Conservation (phyloP, 2,329 filamentous ascomycete species). For the Beauveria sp. region DNA sequence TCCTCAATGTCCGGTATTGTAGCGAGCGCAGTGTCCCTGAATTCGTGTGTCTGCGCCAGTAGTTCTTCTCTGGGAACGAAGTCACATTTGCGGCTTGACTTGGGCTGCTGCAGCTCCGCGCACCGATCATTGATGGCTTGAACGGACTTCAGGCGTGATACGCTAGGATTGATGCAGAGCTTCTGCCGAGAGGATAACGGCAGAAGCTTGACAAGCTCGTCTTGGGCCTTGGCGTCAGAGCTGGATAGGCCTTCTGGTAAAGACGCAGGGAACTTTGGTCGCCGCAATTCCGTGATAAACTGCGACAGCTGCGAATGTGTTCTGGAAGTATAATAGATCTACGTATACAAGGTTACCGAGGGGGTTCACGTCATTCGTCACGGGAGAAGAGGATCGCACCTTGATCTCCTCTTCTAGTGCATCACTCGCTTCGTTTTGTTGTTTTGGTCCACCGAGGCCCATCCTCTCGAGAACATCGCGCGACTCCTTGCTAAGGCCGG, state of each 20-base stretch:
- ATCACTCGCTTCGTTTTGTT: conserved; percentile 32
- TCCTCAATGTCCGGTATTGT: conserved; percentile 92
- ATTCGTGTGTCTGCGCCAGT: conserved; percentile 63
- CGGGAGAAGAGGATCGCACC: conserved; percentile 28
- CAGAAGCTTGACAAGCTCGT: conserved; percentile 61
- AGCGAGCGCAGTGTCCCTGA: conserved; percentile 77
- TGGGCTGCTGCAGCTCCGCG: conserved; percentile 76
- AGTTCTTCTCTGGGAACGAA: conserved; percentile 76
- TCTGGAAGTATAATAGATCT: conserved; percentile 85
- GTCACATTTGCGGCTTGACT: conserved; percentile 53
- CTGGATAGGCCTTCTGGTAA: conserved; percentile 39
- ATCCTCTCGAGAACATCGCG: conserved; percentile 64
- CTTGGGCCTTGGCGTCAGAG: conserved; percentile 19
- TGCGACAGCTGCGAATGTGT: conserved; percentile 90
- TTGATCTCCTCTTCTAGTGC: conserved; percentile 61
- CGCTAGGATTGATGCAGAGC: conserved; percentile 80
- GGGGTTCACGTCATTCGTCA: background rate
- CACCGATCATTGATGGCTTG: conserved; percentile 92
- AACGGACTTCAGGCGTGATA: conserved; percentile 60
- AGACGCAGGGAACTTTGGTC: conserved; percentile 69
- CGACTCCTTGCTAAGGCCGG: conserved; percentile 65
- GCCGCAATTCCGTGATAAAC: conserved; percentile 74
- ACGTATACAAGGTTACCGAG: conserved; percentile 24
- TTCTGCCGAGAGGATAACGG: conserved; percentile 82
- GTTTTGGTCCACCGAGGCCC: conserved; percentile 34